Conservation (phyloP, 2,329 filamentous ascomycete genomes). For the Coniochaeta pulveracea region DNA sequence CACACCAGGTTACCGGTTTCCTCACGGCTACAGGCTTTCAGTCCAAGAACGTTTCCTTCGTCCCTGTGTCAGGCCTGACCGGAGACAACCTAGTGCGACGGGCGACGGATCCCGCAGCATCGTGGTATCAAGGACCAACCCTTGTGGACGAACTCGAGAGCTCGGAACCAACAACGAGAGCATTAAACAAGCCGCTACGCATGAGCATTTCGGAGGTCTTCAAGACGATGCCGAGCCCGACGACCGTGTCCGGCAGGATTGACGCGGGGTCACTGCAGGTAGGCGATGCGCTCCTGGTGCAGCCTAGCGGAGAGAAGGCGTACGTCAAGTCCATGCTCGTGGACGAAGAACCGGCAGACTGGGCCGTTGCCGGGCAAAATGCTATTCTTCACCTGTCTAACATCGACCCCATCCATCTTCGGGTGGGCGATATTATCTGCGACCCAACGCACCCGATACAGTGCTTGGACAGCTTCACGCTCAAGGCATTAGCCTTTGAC, state of each 20-base stretch:
- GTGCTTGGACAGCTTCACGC: constrained; percentile 62
- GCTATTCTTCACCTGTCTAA: constrained; percentile 72
- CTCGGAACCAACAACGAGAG: constrained; percentile 61
- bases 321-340: constrained; percentile 73
- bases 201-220: constrained; percentile 86
- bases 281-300: constrained; percentile 67
- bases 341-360: constrained; percentile 63
- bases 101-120: constrained; percentile 41
- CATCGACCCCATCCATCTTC: constrained; percentile 74
- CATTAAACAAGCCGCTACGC: constrained; percentile 68
- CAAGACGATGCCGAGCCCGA: constrained; percentile 65
- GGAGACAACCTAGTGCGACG: constrained; percentile 72
- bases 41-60: constrained; percentile 68
- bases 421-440: constrained; percentile 80
- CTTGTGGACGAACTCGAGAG: constrained; percentile 75
- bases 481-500: constrained; percentile 83
- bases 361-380: constrained; percentile 89
- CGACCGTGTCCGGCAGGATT: constrained; percentile 78
- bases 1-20: constrained; percentile 73
- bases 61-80: constrained; percentile 80
- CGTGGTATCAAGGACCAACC: constrained; percentile 75
- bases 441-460: constrained; percentile 53
- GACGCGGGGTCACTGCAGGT: constrained; percentile 75
- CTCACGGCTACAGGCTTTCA: constrained; percentile 74
- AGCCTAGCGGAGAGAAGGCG: constrained; percentile 73